phyloP scores from a whole-genome alignment of 805 yeast species.

The Candida insectalens region DNA sequence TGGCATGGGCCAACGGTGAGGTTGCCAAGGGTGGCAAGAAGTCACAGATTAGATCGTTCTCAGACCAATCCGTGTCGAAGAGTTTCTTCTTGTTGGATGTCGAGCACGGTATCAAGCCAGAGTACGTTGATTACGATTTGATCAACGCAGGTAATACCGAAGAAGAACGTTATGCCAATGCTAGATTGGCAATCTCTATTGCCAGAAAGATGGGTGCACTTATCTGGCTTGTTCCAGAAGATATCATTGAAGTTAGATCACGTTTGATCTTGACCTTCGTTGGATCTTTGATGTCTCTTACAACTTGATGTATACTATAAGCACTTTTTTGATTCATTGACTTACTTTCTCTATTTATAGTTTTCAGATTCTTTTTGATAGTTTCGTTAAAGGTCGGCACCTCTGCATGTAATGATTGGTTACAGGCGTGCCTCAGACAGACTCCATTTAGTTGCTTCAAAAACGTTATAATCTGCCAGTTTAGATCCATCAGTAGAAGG shows the following conservation, averaged over 20 bases:
- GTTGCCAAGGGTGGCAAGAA: constrained; percentile 79
- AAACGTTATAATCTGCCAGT: constrained; percentile 33
- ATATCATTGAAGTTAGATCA: constrained; percentile 90
- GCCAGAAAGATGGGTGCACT: constrained; percentile 97
- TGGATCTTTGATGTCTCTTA: constrained; percentile 84
- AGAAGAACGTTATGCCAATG: constrained; percentile 87
- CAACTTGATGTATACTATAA: constrained; percentile 1
- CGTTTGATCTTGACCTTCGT: constrained; percentile 90
- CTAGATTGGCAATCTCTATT: constrained; percentile 92
- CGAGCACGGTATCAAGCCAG: constrained; percentile 89
- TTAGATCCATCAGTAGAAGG: constrained; percentile 31
- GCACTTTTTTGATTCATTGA: neutral
- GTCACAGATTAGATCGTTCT: constrained; percentile 69
- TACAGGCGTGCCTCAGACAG: no score
- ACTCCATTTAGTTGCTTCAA: constrained; percentile 34
- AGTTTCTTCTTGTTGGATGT: constrained; percentile 85
- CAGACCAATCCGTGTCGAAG: constrained; percentile 65
- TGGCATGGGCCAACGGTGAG: constrained; percentile 88
- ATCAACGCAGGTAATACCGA: constrained; percentile 73
- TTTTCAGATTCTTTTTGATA: neutral
- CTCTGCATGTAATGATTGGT: no score
- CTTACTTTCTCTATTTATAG: neutral
- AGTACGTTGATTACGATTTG: constrained; percentile 92
- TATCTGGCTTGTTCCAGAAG: constrained; percentile 99
- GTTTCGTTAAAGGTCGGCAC: constrained; percentile 26